Percentiles rank a stretch among this genome's conserved stretches.
These are phyloP conservation scores for Catharanthus roseus DNA, from an alignment of 257 asterid species.

Conservation along the genomic window DNA sequence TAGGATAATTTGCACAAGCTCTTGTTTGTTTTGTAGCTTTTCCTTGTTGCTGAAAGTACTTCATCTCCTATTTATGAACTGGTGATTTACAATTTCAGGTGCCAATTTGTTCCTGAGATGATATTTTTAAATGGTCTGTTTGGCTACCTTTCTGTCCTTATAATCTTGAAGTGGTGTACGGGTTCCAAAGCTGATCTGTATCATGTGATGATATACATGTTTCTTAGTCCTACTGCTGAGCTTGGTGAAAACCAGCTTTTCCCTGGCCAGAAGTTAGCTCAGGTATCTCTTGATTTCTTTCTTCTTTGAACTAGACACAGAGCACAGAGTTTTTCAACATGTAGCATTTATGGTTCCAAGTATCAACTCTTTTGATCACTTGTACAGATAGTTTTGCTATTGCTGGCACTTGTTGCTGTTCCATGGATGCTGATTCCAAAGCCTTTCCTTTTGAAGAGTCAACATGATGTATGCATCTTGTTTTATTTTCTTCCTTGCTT, in stretches of 20 bases:
- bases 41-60: background rate
- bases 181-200: slow-evolving; percentile 96
- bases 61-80: background rate
- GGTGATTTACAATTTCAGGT: slow-evolving; percentile 54
- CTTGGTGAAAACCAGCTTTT: slow-evolving; percentile 94
- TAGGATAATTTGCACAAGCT: background rate
- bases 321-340: background rate
- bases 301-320: background rate
- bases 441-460: slow-evolving; percentile 75
- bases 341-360: slow-evolving; percentile 7
- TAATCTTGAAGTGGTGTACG: slow-evolving; percentile 88
- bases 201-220: slow-evolving; percentile 99
- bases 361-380: slow-evolving; percentile 16
- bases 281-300: slow-evolving; percentile 39
- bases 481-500: slow-evolving; percentile 12
- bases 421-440: slow-evolving; percentile 99
- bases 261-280: slow-evolving; percentile 77
- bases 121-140: slow-evolving; percentile 85
- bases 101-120: slow-evolving; percentile 86
- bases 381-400: slow-evolving; percentile 63
- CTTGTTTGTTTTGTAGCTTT: background rate
- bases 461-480: slow-evolving; percentile 57
- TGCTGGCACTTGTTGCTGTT: slow-evolving; percentile 75
- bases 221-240: slow-evolving; percentile 89
- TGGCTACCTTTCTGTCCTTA: slow-evolving; percentile 85